Base-by-base conservation (phyloP, 2,329 filamentous ascomycete genomes). In the Colletotrichum chlorophyti region DNA sequence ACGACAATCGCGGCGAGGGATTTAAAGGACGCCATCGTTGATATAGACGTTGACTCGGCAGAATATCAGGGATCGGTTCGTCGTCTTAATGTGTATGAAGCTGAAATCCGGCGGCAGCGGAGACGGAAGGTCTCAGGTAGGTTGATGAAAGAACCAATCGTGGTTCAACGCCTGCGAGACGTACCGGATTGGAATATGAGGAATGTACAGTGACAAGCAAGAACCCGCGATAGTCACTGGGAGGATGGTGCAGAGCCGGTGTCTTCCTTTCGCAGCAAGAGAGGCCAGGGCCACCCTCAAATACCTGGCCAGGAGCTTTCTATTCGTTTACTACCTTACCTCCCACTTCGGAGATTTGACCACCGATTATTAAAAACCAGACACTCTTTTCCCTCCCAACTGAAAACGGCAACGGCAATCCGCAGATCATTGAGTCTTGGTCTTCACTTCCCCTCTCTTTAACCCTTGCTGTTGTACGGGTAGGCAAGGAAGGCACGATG, bases 401-500 rank as follows among this genome's bases (percentile, higher is more conserved):
- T 37, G 50, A 26, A 48, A 54, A 42, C 50, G 50, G 54, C 29
- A 48, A 45, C 29, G 35, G 42, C 10, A 31, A 34, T 14, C 27
- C 19, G 51, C 29, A 48, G 50, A 55, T n/a, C n/a, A n/a, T n/a
- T n/a, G n/a, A n/a, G n/a, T 57, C 51, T 57, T 50, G 50, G 35
- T 38, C 43, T 21, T 38, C 15, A 31, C 26, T 29, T 32, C 41
- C 37, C 50, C 43, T 49, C 15, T 37, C 26, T 43, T 32, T n/a
- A 43, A 35, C 32, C 35, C n/a, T 24, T n/a, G n/a, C n/a, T n/a
- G n/a, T n/a, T n/a, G n/a, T n/a, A n/a, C n/a, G n/a, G n/a, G n/a
- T n/a, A n/a, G n/a, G n/a, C n/a, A n/a, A n/a, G n/a, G 40, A 34
- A 37, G 4, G 6, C 9, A 41, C 12, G 47, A 40, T 19, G 45